Evolutionary conservation across 345 rosid species (phyloP), one percentile per base, ranked within the genome.

Genomic region (Nasturtium officinale): DNA sequence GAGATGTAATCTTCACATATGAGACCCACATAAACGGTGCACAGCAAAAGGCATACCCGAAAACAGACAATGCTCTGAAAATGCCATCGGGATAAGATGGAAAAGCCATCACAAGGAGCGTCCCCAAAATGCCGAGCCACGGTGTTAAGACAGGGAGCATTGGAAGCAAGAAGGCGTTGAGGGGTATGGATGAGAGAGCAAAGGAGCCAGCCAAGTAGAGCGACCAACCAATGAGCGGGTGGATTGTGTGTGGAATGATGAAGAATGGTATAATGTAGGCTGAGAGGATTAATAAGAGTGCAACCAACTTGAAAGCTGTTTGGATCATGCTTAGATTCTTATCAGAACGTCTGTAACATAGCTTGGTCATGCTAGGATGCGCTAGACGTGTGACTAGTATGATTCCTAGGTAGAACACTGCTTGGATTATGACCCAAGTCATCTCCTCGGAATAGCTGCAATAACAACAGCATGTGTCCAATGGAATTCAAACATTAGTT

Each of bases 171-270:
- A 90, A 90, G 5, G 85, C 77, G 25, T 88, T 90, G 72, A 91
- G 60, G 0, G 90, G 89, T 53, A 89, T 79, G 5, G 82, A 80
- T 45, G 83, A 84, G 16, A 95, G 85, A 6, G 94, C 85, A 5
- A 89, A 82, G 0, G 90, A 64, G 25, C 97, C 97, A 4, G 86
- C 78, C 77, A 92, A 78, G 85, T 95, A 95, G 18, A 95, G 21
- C 3, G 77, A 78, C 98, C 99, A 95, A 33, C 98, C 99, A 1
- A 87, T 58, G 43, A 95, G 2, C 1, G 98, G 96, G 73, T 95
- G 92, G n/a, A 92, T 73, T 2, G 99, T 95, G 30, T 82, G 78
- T 43, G 98, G 99, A 33, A 92, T 83, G 55, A 83, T 76, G 77
- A 90, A 82, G 86, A 89, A 89, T 3, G 99, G 98, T 38, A 87